Base-by-base conservation (phyloP, 257 asterid species). In the Salvia splendens region DNA sequence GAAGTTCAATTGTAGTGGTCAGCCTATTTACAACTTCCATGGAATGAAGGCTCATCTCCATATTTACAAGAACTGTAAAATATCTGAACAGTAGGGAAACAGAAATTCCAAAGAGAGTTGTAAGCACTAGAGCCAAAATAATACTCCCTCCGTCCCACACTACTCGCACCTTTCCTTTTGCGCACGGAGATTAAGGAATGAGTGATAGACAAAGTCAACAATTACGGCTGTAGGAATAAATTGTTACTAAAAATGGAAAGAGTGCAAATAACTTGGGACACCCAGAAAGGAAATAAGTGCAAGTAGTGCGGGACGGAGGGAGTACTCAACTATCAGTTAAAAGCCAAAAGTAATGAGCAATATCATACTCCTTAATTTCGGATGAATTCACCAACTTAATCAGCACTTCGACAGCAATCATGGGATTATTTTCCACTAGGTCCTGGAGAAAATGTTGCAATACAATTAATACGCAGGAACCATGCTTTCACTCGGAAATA, bases 21-120 rank as follows among this genome's bases (percentile, higher is more conserved):
- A 94, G 89, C 79, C 97, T 85, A 86, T 94, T 94, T 71, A 94
- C 99, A 67, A 94, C 99, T 85, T 94, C 99, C 97, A 94, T 94
- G 45, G 97, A 94, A 71, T 94, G 99, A 79, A 94, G 99, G 79
- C 99, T 94, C 99, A 94, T 94, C 78, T 94, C 99, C 99, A 94
- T 94, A 80, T 79, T 91, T 49, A 89, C 99, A 74, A 94, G 97
- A 78, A 94, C 99, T n/a, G 91, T 86, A 69, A 88, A 90, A 80
- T 88, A 94, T 70, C 99, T 94, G 91, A 73, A 43, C 30, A 56
- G 50, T 65, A 51, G 43, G 6, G 6, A 9, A 73, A 71, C 67
- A 46, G 57, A 72, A 75, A 62, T 38, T 49, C 49, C 65, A 35
- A 33, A 28, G 35, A 69, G 53, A 67, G 62, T 57, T 20, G 3